A percentile compares a stretch with the other conserved stretches of the same genome.
Evolutionary conservation across 352 stramenopile genomes (phyloP).

Genomic region (Phytopythium oedochilum): DNA sequence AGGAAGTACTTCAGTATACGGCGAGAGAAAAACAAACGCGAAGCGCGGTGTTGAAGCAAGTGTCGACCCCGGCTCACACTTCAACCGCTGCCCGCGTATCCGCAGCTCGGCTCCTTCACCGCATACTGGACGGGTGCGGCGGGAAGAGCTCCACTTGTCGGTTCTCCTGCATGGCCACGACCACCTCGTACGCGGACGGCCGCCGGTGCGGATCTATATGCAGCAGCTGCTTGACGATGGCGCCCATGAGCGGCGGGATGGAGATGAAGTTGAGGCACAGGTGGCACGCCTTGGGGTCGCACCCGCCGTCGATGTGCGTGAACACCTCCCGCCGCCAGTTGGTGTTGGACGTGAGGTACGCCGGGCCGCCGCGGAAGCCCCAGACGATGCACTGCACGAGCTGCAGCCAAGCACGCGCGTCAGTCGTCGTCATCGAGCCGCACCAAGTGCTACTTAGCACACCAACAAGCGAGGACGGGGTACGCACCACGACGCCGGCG

Average conservation of each 20-base stretch:
- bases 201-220: conserved; percentile 61
- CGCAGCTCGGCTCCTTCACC: too few relatives aligned
- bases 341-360: conserved; percentile 45
- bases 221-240: conserved; percentile 75
- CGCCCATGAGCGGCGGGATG: conserved; percentile 67
- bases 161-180: conserved; percentile 64
- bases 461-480: not conserved
- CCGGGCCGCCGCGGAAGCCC: conserved; percentile 67
- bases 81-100: too few relatives aligned
- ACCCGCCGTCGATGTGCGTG: conserved; percentile 63
- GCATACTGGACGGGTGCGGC: conserved; percentile 7
- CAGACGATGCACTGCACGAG: conserved; percentile 79
- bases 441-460: too few relatives aligned
- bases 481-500: conserved; percentile 73
- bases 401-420: conserved; percentile 19
- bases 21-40: not conserved
- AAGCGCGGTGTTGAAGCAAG: not conserved
- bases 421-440: too few relatives aligned
- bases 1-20: too few relatives aligned
- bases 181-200: conserved; percentile 69
- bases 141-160: conserved; percentile 51
- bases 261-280: conserved; percentile 79
- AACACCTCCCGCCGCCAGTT: conserved; percentile 80
- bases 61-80: too few relatives aligned
- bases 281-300: conserved; percentile 47